phyloP scores from a whole-genome alignment of 306 rosid species.

The Prunus padus region DNA sequence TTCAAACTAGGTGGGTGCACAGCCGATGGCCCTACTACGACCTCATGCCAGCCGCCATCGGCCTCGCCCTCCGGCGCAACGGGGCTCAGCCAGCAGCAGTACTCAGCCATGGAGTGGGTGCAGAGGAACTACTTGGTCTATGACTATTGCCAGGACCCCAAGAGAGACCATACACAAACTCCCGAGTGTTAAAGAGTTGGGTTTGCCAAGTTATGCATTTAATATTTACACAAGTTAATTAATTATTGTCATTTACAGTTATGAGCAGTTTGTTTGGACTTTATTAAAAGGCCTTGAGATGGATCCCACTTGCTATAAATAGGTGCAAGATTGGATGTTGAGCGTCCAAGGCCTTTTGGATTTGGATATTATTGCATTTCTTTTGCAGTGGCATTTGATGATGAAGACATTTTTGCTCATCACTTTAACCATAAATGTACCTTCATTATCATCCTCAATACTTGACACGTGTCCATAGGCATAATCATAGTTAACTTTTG shows the following conservation, averaged over 20 bases:
- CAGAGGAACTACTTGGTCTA: constrained; percentile 68
- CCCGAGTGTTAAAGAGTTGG: constrained; percentile 63
- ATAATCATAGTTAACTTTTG: no score
- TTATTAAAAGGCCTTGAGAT: constrained; percentile 43
- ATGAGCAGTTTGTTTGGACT: background rate
- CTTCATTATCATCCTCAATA: no score
- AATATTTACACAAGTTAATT: background rate
- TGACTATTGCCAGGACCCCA: constrained; percentile 70
- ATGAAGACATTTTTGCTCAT: no score
- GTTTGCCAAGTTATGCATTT: background rate
- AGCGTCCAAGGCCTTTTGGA: background rate
- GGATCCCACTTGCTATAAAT: constrained; percentile 31
- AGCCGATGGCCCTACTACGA: constrained; percentile 6
- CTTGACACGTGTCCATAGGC: no score
- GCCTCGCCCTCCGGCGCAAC: constrained; percentile 35
- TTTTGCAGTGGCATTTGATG: background rate
- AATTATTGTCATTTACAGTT: background rate
- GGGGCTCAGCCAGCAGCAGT: constrained; percentile 52
- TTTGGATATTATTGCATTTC: background rate
- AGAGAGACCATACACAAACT: constrained; percentile 63
- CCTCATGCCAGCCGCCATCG: constrained; percentile 48
- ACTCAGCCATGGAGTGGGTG: constrained; percentile 66
- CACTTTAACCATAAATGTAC: no score
- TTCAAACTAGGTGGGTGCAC: constrained; percentile 65
- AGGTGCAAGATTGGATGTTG: background rate